Evolutionary conservation across 2,329 filamentous ascomycete species (phyloP).

Genomic region (Orbilia ellipsospora): DNA sequence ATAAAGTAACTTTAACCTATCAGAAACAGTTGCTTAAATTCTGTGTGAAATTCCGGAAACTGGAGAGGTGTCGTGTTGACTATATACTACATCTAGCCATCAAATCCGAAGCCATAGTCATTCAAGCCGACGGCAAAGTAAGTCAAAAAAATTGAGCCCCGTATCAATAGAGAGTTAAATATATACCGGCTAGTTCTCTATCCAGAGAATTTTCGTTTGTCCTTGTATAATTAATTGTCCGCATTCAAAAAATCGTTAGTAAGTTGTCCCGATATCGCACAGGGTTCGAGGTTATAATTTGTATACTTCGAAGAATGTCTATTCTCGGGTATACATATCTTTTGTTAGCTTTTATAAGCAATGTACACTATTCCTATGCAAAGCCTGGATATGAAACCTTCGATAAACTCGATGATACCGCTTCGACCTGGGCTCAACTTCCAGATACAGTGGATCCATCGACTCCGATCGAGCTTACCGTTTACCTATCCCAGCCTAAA

Average conservation of each 20-base stretch:
- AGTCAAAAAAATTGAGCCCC: too few relatives aligned
- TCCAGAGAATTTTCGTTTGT: neutral
- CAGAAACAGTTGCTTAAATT: too few relatives aligned
- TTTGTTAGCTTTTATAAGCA: neutral
- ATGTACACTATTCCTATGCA: neutral
- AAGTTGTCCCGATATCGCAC: too few relatives aligned
- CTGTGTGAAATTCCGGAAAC: too few relatives aligned
- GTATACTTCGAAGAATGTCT: neutral
- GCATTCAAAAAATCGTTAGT: neutral
- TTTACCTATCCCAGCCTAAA: slow-evolving; percentile 57
- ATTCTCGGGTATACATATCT: neutral
- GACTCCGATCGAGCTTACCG: slow-evolving; percentile 62
- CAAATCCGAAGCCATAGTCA: neutral
- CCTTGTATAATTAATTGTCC: neutral
- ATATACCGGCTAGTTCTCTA: neutral
- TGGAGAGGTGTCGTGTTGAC: too few relatives aligned
- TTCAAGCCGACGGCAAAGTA: too few relatives aligned
- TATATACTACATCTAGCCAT: neutral
- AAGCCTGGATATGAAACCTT: neutral
- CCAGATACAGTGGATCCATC: slow-evolving; percentile 61
- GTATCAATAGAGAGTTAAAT: neutral
- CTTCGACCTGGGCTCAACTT: neutral
- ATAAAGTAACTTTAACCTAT: too few relatives aligned
- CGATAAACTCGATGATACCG: slow-evolving; percentile 7
- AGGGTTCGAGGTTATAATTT: neutral